Evolutionary conservation across 176 grass and related monocot species (phyloP).

Genomic region (Saccharum spontaneum): DNA sequence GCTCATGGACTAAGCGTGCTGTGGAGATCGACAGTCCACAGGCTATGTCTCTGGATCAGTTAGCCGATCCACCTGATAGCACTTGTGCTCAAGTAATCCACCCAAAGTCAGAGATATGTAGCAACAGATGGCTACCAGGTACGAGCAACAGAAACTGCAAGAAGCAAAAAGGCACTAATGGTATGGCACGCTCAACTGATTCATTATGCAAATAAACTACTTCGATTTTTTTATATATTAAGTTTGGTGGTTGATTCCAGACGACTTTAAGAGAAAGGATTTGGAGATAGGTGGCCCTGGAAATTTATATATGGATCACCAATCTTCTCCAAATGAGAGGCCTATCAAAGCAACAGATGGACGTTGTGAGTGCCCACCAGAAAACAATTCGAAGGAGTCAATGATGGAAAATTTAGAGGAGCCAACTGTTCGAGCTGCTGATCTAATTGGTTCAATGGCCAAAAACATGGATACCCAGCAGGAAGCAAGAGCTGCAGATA

Average conservation of each 20-base stretch:
- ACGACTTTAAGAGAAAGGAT: conserved; percentile 62
- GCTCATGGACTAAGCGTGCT: conserved; percentile 77
- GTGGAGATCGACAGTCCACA: conserved; percentile 74
- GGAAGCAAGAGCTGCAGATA: conserved; percentile 28
- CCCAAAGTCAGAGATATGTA: conserved; percentile 55
- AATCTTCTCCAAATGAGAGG: conserved; percentile 31
- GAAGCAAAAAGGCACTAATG: conserved; percentile 54
- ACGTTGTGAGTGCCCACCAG: conserved; percentile 27
- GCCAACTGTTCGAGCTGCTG: conserved; percentile 51
- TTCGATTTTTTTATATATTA: not conserved
- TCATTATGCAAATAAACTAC: not conserved
- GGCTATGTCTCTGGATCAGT: conserved; percentile 65
- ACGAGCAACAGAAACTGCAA: conserved; percentile 38
- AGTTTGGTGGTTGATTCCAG: conserved; percentile 42
- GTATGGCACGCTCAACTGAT: conserved; percentile 41
- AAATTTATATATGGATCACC: conserved; percentile 38
- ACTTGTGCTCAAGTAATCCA: conserved; percentile 80
- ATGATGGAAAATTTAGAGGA: conserved; percentile 44
- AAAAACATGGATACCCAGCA: conserved; percentile 44
- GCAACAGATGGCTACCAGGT: conserved; percentile 46
- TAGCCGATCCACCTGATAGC: conserved; percentile 65
- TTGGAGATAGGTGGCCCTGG: conserved; percentile 67
- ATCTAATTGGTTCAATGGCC: conserved; percentile 71
- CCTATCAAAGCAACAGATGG: conserved; percentile 39
- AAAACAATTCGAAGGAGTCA: conserved; percentile 35